Evolutionary conservation across 179 eudicot species (phyloP), one percentile per base, ranked within the genome.

Genomic region (Gypsophila paniculata): DNA sequence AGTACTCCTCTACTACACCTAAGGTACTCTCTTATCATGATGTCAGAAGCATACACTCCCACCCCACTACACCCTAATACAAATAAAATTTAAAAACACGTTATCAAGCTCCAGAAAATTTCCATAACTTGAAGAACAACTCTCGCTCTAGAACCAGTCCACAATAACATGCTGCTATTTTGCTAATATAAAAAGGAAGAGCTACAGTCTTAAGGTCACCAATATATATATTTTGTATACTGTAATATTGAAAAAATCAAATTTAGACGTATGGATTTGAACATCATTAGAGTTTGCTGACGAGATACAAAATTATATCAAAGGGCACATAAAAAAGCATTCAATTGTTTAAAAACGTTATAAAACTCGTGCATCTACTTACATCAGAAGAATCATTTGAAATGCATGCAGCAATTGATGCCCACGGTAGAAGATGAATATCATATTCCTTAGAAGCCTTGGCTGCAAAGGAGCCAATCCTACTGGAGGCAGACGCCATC

Each of bases 391-490:
- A 72, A 77, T 85, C 81, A 79, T 83, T 85, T 65, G 97, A 91
- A 54, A 94, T 79, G 85, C 94, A 87, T 61, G 94, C 99, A 60
- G 99, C 99, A 71, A 94, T 90, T 26, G 99, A 87, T 65, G 91
- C 96, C 99, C 99, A 94, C 32, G 99, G 99, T 74, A 94, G 80
- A 67, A 94, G 88, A 72, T 90, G 95, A 75, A 91, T 87, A 80
- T 91, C 97, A 82, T 85, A 91, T 77, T 94, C 92, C 73, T 78
- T 88, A 13, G 93, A 85, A 64, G 96, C 97, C 77, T 82, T 80
- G 72, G 87, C 84, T 32, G 97, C 97, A 79, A 94, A 94, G 74
- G 97, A 81, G 82, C 94, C 90, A 68, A 94, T 94, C 82, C 97
- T 88, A 74, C 99, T 94, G 75, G 95, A 85, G 59, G 90, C 71